Base-by-base conservation (phyloP, 2,329 filamentous ascomycete species). In the Fusarium sambucinum region DNA sequence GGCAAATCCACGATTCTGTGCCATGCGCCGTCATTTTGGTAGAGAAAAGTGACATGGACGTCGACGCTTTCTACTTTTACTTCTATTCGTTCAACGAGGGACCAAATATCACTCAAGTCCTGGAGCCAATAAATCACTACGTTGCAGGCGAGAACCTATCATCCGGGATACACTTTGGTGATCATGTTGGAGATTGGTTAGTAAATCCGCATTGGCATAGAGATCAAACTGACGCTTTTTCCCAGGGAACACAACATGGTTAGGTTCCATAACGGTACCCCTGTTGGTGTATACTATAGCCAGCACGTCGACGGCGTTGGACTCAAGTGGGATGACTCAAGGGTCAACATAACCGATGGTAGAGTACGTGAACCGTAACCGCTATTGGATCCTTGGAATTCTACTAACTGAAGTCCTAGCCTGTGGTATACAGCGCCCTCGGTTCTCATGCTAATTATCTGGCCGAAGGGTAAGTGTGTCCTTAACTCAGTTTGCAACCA, bases 401-500 rank as follows among this genome's bases (percentile, higher is more conserved):
- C 2, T 0, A 14, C 40, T 64, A 16, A 64, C 56, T 57, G 12
- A 59, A 11, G 8, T 40, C 7, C 2, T n/a, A 80, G 77, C 77
- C 78, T 10, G 44, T 77, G 9, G 73, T 77, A 0, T 80, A 77
- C 25, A 80, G 78, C 33, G 78, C 75, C 7, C 68, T 64, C 6
- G 78, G 78, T 4, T 77, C 78, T 1, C 78, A 80, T 30, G 78
- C 78, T 23, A 79, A 78, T 16, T 80, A 78, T 46, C 57, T 68
- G 13, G 48, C 67, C 10, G 10, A 63, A 19, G 78, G 78, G 78
- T 78, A 68, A 48, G 69, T 7, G 0, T 16, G 44, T 14, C 9
- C 14, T 3, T 1, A 11, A 2, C 12, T 5, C 6, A 0, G 10
- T 19, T n/a, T 7, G 5, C 2, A 6, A 21, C 17, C 2, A 3